A percentile compares a stretch with the other conserved stretches of the same genome.
These are phyloP conservation scores for Globisporangium echinulatum DNA, from an alignment of 352 stramenopile genomes.

Conservation along the genomic window DNA sequence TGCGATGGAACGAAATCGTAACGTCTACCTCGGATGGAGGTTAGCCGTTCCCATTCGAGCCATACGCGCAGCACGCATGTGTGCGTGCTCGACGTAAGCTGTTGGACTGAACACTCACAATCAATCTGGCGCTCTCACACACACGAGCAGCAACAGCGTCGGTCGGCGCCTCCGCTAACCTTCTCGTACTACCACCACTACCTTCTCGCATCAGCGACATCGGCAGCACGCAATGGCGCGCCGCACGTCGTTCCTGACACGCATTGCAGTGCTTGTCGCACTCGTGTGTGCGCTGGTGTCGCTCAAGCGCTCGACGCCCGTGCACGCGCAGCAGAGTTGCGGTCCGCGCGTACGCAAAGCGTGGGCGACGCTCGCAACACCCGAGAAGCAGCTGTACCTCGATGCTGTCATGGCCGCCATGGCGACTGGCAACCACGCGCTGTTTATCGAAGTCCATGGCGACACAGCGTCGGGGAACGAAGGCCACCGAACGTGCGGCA, in stretches of 20 bases:
- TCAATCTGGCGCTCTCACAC: not conserved
- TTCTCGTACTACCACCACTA: not conserved
- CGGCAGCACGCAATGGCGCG: not conserved
- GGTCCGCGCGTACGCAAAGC: slow-evolving; percentile 38
- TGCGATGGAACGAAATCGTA: not conserved
- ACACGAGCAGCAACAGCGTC: not conserved
- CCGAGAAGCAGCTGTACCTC: slow-evolving; percentile 54
- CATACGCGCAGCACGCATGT: not conserved
- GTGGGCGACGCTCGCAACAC: slow-evolving; percentile 31
- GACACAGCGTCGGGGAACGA: slow-evolving; percentile 24
- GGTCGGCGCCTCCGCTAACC: not conserved
- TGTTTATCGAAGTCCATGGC: slow-evolving; percentile 30
- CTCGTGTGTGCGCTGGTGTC: not conserved
- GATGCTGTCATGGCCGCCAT: slow-evolving; percentile 52
- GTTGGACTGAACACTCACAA: not conserved
- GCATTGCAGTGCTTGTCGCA: not conserved
- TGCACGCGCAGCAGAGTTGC: slow-evolving; percentile 13
- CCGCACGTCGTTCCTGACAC: not conserved
- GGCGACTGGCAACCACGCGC: slow-evolving; percentile 24
- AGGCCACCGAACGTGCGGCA: slow-evolving; percentile 30
- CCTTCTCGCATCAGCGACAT: not conserved
- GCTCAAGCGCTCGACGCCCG: slow-evolving; percentile 5
- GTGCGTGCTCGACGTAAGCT: not conserved
- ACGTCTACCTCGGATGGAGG: not conserved
- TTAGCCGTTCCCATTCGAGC: no score